Percentiles rank a stretch among this genome's conserved stretches.
Conservation (phyloP, 805 yeast species). For the Cyberlindnera amylophila region DNA sequence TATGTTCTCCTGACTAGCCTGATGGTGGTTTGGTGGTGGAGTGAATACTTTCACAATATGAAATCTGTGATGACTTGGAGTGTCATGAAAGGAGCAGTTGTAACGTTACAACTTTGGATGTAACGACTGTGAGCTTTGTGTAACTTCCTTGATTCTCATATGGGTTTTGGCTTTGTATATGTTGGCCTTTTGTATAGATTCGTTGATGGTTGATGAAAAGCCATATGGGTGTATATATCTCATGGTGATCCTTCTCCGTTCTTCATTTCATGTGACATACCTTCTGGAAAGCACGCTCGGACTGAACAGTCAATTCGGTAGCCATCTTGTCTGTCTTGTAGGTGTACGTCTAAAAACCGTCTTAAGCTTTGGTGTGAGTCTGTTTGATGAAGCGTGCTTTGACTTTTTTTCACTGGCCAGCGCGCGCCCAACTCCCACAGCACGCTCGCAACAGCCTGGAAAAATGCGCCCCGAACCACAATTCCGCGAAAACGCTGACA, state of each 20-base stretch:
- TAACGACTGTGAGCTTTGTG: too few species aligned
- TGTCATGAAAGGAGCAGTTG: too few species aligned
- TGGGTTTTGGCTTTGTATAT: too few species aligned
- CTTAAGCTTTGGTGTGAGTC: slow-evolving; percentile 8
- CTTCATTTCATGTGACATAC: slow-evolving; percentile 46
- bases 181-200: too few species aligned
- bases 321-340: slow-evolving; percentile 64
- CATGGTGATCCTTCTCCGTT: background rate
- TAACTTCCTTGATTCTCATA: too few species aligned
- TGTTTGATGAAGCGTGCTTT: slow-evolving; percentile 5
- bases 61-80: too few species aligned
- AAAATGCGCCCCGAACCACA: slow-evolving; percentile 11
- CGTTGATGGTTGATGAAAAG: background rate
- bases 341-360: slow-evolving; percentile 4
- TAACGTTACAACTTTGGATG: too few species aligned
- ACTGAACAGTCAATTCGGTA: slow-evolving; percentile 99
- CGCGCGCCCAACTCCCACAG: background rate
- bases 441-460: background rate
- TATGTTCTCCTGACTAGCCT: too few species aligned
- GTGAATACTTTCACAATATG: too few species aligned
- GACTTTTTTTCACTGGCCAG: slow-evolving; percentile 12
- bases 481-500: slow-evolving; percentile 2
- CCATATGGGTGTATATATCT: background rate
- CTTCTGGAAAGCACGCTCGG: slow-evolving; percentile 99
- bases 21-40: too few species aligned